Evolutionary conservation across 768 basidiomycete genomes (phyloP).

Genomic region (Russula compacta): DNA sequence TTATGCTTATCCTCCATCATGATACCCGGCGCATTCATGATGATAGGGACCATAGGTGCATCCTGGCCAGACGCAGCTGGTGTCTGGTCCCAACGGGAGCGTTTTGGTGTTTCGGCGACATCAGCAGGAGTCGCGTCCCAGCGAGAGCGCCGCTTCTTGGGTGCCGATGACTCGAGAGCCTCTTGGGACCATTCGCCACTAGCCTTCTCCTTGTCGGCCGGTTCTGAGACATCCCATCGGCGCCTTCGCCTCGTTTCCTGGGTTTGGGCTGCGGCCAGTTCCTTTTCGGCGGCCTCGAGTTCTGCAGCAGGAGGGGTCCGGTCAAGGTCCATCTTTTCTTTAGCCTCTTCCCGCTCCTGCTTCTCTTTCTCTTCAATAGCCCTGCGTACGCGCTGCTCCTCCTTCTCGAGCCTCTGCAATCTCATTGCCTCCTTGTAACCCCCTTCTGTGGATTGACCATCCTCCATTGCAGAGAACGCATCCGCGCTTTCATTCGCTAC

Average conservation of each 20-base stretch:
- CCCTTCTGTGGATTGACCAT: conserved; percentile 65
- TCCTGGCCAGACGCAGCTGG: conserved; percentile 55
- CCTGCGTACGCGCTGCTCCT: conserved; percentile 74
- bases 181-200: conserved; percentile 70
- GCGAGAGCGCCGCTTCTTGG: conserved; percentile 88
- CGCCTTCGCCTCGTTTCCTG: conserved; percentile 59
- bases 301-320: conserved; percentile 84
- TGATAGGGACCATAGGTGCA: conserved; percentile 65
- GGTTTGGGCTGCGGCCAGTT: conserved; percentile 44
- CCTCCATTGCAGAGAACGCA: conserved; percentile 60
- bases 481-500: conserved; percentile 74
- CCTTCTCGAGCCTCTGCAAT: conserved; percentile 81
- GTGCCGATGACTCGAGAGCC: conserved; percentile 59
- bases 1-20: conserved; percentile 94
- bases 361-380: conserved; percentile 87
- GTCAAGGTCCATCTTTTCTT: conserved; percentile 82
- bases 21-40: conserved; percentile 78
- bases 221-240: conserved; percentile 65
- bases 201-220: conserved; percentile 51
- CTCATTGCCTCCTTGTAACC: conserved; percentile 98
- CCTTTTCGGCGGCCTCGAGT: conserved; percentile 61
- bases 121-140: conserved; percentile 95
- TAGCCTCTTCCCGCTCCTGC: conserved; percentile 57
- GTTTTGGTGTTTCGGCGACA: conserved; percentile 66
- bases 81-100: conserved; percentile 96